phyloP scores from a whole-genome alignment of 2,329 filamentous ascomycete species.

The Colletotrichum euphorbiae region DNA sequence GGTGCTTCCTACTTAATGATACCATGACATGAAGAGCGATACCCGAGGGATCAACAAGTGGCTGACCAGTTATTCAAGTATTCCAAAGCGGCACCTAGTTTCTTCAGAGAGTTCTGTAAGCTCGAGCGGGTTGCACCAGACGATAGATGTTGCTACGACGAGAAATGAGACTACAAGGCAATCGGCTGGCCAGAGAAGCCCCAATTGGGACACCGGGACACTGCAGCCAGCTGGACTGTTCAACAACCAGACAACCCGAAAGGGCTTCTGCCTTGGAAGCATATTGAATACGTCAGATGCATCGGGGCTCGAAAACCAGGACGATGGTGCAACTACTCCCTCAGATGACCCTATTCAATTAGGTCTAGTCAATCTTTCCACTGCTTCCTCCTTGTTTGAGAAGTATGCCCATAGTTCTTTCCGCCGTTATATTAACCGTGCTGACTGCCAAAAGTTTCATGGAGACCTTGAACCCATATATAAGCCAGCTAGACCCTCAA shows the following conservation, averaged over 20 bases:
- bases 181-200: constrained; percentile 4
- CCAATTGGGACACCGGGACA: constrained; percentile 39
- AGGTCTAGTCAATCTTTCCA: constrained; percentile 19
- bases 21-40: neutral
- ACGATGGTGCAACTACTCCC: neutral
- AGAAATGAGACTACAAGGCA: neutral
- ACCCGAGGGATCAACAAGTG: neutral
- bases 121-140: neutral
- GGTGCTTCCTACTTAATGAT: neutral
- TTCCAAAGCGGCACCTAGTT: neutral
- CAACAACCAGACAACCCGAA: constrained; percentile 49
- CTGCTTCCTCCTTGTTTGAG: constrained; percentile 24
- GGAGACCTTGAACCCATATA: constrained; percentile 53
- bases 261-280: constrained; percentile 49
- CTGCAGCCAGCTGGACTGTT: constrained; percentile 50
- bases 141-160: neutral
- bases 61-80: neutral
- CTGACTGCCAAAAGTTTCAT: constrained; percentile 48
- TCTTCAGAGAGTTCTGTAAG: neutral
- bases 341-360: constrained; percentile 11
- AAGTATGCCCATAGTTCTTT: constrained; percentile 9
- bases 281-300: constrained; percentile 43
- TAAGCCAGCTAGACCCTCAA: constrained; percentile 52
- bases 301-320: neutral
- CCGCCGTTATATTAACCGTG: too few species aligned